Evolutionary conservation across 2,329 filamentous ascomycete genomes (phyloP).

Genomic region (Calonectria pseudoturangicola): DNA sequence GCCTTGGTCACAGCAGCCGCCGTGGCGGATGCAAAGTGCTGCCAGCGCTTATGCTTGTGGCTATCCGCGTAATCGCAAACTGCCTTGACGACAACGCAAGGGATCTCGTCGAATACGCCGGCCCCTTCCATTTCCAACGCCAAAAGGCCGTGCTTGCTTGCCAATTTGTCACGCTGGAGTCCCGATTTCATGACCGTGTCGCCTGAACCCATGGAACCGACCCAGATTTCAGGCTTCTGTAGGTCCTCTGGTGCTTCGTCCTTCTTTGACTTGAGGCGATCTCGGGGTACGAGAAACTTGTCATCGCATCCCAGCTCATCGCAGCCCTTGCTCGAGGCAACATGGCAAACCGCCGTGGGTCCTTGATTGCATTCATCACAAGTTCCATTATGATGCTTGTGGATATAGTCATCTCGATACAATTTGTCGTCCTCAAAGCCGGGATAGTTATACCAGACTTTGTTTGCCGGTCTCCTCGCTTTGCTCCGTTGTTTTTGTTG

Average conservation of each 20-base stretch:
- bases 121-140: slow-evolving; percentile 60
- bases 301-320: slow-evolving; percentile 28
- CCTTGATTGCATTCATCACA: slow-evolving; percentile 4
- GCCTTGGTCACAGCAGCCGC: slow-evolving; percentile 67
- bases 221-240: slow-evolving; percentile 50
- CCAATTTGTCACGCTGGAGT: slow-evolving; percentile 58
- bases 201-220: slow-evolving; percentile 62
- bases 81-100: slow-evolving; percentile 63
- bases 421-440: slow-evolving; percentile 52
- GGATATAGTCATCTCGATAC: slow-evolving; percentile 31
- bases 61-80: slow-evolving; percentile 59
- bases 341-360: neutral
- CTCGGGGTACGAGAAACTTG: neutral
- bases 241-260: neutral
- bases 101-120: slow-evolving; percentile 57
- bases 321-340: slow-evolving; percentile 11
- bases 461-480: too few species aligned
- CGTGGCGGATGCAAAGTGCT: slow-evolving; percentile 61
- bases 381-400: slow-evolving; percentile 26
- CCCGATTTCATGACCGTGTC: slow-evolving; percentile 62
- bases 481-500: neutral
- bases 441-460: slow-evolving; percentile 50
- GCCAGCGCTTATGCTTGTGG: slow-evolving; percentile 57
- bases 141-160: slow-evolving; percentile 45
- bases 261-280: neutral